Evolutionary conservation across 2,329 filamentous ascomycete genomes (phyloP).

Genomic region (Pestalotiopsis sp.): DNA sequence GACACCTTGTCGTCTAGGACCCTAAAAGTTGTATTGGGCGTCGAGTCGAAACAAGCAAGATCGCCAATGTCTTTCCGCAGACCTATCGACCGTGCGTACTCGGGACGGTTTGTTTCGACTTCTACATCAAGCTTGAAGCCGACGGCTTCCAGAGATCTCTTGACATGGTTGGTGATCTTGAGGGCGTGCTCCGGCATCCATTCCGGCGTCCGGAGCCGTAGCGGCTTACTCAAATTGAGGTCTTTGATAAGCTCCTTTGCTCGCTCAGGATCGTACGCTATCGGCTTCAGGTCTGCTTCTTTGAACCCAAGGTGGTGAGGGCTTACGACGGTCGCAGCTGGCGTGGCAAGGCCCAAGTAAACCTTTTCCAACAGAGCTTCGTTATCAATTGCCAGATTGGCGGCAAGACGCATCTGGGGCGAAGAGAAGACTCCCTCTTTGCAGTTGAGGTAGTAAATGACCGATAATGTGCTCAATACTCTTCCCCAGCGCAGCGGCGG

Average conservation of each 20-base stretch:
- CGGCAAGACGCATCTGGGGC: slow-evolving; percentile 7
- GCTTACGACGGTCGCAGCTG: slow-evolving; percentile 6
- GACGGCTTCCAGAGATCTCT: background rate
- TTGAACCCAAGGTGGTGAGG: slow-evolving; percentile 1
- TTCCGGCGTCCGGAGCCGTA: background rate
- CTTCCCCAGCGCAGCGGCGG: background rate
- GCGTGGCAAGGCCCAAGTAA: slow-evolving; percentile 3
- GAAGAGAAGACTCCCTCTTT: background rate
- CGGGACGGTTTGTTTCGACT: slow-evolving; percentile 4
- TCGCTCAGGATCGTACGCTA: slow-evolving; percentile 1
- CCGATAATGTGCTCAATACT: slow-evolving; percentile 4
- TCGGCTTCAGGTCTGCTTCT: slow-evolving; percentile 1
- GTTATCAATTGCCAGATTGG: slow-evolving; percentile 10
- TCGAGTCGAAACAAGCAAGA: slow-evolving; percentile 9
- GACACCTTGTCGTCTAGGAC: slow-evolving; percentile 13
- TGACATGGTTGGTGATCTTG: background rate
- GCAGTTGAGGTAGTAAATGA: slow-evolving; percentile 12
- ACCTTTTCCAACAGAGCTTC: background rate
- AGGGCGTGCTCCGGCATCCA: slow-evolving; percentile 10
- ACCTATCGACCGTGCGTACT: slow-evolving; percentile 9
- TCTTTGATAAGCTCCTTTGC: background rate
- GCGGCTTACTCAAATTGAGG: background rate
- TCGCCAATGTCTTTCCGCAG: slow-evolving; percentile 11
- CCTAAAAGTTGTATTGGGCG: slow-evolving; percentile 8
- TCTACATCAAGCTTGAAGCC: background rate